Conservation (phyloP, 345 rosid species). For the Citrus hindsii region DNA sequence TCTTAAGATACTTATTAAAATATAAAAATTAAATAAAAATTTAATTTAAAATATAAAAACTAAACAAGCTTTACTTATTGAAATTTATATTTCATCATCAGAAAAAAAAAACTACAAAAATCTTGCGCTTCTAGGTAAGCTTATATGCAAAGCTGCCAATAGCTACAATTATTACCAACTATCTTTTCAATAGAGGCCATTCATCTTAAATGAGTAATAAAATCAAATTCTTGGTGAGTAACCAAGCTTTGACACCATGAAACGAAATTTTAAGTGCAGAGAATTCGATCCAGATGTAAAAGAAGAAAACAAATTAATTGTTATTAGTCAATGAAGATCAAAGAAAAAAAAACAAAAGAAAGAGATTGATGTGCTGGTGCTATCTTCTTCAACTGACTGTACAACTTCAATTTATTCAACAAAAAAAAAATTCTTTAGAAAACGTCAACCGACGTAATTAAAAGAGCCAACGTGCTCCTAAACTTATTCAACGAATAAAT, state of each 20-base stretch:
- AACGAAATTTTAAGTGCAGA: neutral
- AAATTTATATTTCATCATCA: neutral
- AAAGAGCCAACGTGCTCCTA: no score
- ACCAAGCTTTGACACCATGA: neutral
- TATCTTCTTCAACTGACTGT: no score
- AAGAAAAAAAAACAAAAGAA: no score
- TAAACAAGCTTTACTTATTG: no score
- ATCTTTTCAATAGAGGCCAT: constrained; percentile 2
- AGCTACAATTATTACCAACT: constrained; percentile 3
- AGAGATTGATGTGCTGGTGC: no score
- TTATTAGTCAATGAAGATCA: no score
- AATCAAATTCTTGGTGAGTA: neutral
- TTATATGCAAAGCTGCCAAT: constrained; percentile 4
- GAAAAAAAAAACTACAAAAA: neutral
- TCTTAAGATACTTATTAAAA: no score
- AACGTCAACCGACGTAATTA: neutral
- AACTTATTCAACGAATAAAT: no score
- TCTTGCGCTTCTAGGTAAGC: constrained; percentile 1
- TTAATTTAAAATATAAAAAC: no score
- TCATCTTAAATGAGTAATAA: neutral
- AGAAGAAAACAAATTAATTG: no score
- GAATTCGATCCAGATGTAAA: neutral
- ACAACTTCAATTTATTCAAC: no score
- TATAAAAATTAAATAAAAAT: no score
- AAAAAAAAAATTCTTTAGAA: neutral